A percentile compares a stretch with the other conserved stretches of the same genome.
Evolutionary conservation across 768 basidiomycete species (phyloP).

Genomic region (Mycena epipterygia): DNA sequence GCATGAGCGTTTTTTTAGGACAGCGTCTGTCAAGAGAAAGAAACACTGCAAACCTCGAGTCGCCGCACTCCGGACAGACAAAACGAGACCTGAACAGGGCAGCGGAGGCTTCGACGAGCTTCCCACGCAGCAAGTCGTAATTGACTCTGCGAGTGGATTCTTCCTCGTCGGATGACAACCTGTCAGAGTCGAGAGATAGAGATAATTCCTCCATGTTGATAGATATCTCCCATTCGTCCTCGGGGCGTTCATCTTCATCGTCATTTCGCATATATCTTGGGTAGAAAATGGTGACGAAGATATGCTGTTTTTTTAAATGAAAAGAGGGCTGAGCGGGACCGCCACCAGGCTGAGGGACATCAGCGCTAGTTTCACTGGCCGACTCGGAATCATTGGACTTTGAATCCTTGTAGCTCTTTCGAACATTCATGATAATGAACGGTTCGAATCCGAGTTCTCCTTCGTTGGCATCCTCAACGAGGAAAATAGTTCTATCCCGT

Average conservation of each 20-base stretch:
- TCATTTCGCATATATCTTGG: constrained; percentile 13
- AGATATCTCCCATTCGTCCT: constrained; percentile 15
- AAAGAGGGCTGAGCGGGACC: neutral
- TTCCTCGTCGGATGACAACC: neutral
- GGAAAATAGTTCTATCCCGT: constrained; percentile 6
- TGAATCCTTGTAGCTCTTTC: neutral
- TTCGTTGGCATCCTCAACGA: neutral
- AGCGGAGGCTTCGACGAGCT: constrained; percentile 17
- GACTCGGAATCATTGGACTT: neutral
- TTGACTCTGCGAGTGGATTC: neutral
- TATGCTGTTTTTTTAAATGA: neutral
- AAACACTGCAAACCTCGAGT: neutral
- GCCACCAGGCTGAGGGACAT: neutral
- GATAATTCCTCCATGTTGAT: constrained; percentile 11
- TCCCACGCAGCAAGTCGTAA: constrained; percentile 19
- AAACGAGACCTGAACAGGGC: constrained; percentile 7
- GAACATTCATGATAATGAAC: constrained; percentile 22
- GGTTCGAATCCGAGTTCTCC: constrained; percentile 3
- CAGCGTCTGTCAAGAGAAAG: too few species aligned
- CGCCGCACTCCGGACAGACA: constrained; percentile 6
- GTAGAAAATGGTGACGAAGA: constrained; percentile 13
- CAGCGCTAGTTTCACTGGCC: too few species aligned
- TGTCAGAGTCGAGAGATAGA: neutral
- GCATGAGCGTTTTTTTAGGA: too few species aligned
- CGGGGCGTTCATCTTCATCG: neutral